Base-by-base conservation (phyloP, 306 rosid genomes). In the Malus sylvestris region DNA sequence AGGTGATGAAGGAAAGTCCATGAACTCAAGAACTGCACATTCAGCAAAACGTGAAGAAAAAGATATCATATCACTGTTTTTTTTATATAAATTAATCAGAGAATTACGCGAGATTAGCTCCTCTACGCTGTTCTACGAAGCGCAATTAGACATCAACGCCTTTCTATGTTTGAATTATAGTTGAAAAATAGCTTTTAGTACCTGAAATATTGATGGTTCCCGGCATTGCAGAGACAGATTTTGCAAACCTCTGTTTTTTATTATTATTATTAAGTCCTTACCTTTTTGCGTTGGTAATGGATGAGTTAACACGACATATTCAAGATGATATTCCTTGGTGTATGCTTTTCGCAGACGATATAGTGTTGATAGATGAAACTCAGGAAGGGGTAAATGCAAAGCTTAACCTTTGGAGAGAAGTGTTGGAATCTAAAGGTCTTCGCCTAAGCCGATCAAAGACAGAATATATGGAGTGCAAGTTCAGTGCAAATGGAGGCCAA, bases 171-270 rank as follows among this genome's bases (percentile, higher is more conserved):
- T 63, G 64, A 81, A 76, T 45, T 44, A 67, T 42, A 81, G 71
- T 66, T 40, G 68, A n/a, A 69, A 45, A 61, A 63, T 62, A 29
- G 8, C 38, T 23, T 13, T 8, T 11, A 65, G 61, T 83, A 92
- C 99, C 99, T 87, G 99, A 92, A 83, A 92, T 89, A 78, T 77
- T 44, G 82, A 95, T 90, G 27, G 86, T 90, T 86, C 99, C 99
- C 68, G 99, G 99, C 99, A 95, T 94, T 80, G 81, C 65, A 80
- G 84, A 70, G 82, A 74, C 73, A 64, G 70, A 60, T 8, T 49
- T 10, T 20, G 79, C 58, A 68, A 60, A n/a, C 22, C 23, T 33
- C 69, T 68, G 23, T 69, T 33, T 25, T 49, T 16, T 51, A 6
- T 55, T 32, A 7, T 77, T 22, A 72, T 42, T 8, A 27, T 33